phyloP scores from a whole-genome alignment of 2,329 filamentous ascomycete genomes.

The Trichoderma sp. region DNA sequence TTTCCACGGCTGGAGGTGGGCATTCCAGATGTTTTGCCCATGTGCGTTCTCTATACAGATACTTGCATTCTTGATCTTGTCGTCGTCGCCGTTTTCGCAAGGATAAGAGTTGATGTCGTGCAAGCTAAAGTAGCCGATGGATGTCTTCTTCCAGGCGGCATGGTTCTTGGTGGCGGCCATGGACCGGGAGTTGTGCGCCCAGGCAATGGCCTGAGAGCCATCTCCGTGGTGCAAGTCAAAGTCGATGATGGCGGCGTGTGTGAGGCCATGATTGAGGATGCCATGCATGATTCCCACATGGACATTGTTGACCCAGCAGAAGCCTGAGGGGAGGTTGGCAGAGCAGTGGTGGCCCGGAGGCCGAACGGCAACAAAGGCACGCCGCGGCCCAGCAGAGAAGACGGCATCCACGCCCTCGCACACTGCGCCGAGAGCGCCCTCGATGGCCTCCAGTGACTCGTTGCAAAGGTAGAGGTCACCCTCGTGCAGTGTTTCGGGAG shows the following conservation, averaged over 20 bases:
- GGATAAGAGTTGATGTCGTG: constrained; percentile 99
- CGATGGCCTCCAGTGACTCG: constrained; percentile 83
- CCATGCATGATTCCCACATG: constrained; percentile 95
- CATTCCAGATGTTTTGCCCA: constrained; percentile 92
- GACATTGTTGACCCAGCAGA: constrained; percentile 98
- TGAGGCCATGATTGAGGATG: constrained; percentile 79
- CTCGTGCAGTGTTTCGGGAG: constrained; percentile 69
- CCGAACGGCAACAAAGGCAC: constrained; percentile 88
- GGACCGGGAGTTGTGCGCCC: constrained; percentile 81
- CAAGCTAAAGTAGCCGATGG: constrained; percentile 93
- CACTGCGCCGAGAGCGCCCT: constrained; percentile 88
- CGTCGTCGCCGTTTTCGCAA: constrained; percentile 89
- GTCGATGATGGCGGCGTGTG: constrained; percentile 91
- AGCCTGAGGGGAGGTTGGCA: constrained; percentile 83
- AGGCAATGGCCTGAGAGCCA: constrained; percentile 92
- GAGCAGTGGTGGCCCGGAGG: constrained; percentile 97
- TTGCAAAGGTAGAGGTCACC: constrained; percentile 89
- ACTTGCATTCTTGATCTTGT: constrained; percentile 92
- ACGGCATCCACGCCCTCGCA: constrained; percentile 90
- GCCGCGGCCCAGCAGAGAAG: constrained; percentile 66
- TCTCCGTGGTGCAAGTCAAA: constrained; percentile 92
- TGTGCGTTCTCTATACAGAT: constrained; percentile 93
- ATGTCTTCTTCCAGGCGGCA: constrained; percentile 75
- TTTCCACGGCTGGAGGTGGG: constrained; percentile 88
- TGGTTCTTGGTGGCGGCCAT: constrained; percentile 66